These are phyloP conservation scores for Aspergillus nanangensis DNA, from an alignment of 495 filamentous ascomycete species.

Conservation along the genomic window DNA sequence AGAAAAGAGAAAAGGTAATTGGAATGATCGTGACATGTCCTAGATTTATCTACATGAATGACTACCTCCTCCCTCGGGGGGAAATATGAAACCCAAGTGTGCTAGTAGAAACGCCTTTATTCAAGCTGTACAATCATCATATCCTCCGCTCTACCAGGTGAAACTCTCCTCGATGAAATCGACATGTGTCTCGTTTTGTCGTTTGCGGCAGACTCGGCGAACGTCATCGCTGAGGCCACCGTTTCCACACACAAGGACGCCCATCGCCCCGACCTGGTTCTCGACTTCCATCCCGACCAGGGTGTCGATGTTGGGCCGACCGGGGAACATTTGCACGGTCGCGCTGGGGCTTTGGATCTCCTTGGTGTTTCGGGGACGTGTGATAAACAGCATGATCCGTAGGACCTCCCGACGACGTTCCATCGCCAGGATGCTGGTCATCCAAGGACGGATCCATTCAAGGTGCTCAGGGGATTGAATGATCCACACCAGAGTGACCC, in stretches of 20 bases:
- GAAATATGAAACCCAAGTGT: no score
- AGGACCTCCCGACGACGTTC: constrained; percentile 72
- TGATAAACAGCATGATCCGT: constrained; percentile 82
- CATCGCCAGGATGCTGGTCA: constrained; percentile 81
- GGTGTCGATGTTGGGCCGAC: constrained; percentile 74
- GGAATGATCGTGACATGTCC: no score
- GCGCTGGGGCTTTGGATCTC: constrained; percentile 65
- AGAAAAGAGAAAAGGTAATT: no score
- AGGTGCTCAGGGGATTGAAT: constrained; percentile 81
- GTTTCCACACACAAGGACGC: constrained; percentile 85
- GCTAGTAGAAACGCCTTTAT: no score
- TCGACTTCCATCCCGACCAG: constrained; percentile 72
- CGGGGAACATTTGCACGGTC: constrained; percentile 81
- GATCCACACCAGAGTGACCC: constrained; percentile 83
- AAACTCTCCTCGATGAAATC: constrained; percentile 89
- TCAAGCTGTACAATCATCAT: background rate
- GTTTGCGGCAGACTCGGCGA: constrained; percentile 62
- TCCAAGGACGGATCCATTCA: constrained; percentile 92
- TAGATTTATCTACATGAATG: no score
- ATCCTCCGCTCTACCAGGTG: constrained; percentile 60
- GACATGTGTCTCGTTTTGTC: constrained; percentile 59
- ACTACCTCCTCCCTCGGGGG: no score
- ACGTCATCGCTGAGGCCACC: constrained; percentile 83
- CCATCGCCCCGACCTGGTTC: constrained; percentile 79
- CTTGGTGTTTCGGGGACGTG: constrained; percentile 66